Evolutionary conservation across 352 stramenopile species (phyloP), one percentile per base, ranked within the genome.

Genomic region (Lagenidium giganteum): DNA sequence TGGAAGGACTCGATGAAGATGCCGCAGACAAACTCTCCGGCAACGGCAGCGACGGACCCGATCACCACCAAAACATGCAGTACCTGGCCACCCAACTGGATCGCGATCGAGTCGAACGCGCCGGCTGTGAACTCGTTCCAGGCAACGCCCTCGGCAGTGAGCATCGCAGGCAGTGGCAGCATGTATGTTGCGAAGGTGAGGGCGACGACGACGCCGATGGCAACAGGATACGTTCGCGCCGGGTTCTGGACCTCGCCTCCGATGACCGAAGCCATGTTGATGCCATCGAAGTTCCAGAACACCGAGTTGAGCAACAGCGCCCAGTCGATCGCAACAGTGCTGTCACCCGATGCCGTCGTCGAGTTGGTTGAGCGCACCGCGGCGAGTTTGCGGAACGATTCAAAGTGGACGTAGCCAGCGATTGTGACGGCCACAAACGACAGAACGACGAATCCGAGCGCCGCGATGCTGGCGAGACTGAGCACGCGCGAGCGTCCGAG

Each of bases 271-370:
- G 83, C 82, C 44, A 74, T 85, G 54, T 97, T 84, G 54, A 97
- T 97, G 24, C 85, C 92, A 55, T 98, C 97, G 33, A 96, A 88
- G 63, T 96, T 97, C 91, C 91, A 97, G 54, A 95, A 96, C 18
- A 97, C 57, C 39, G 93, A 94, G 53, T 94, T 96, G 16, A 93
- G 36, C 26, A 87, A 87, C 5, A 67, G 64, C 27, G 72, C 47
- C 83, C 83, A 96, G 11, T 90, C 32, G 24, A 55, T 78, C 12
- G 32, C n/a, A 47, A 7, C 8, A 32, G 36, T 8, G 45, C 48
- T 5, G 43, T 43, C 3, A 33, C 31, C 8, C 56, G 21, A 64
- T 21, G 12, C 57, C 35, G n/a, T 61, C 54, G 54, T 63, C 16
- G 25, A 31, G 17, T 46, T 47, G 14, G 14, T 31, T 61, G 40